Evolutionary conservation across 2,329 filamentous ascomycete species (phyloP), one percentile per base, ranked within the genome.

Genomic region (Fusarium kyushuense): DNA sequence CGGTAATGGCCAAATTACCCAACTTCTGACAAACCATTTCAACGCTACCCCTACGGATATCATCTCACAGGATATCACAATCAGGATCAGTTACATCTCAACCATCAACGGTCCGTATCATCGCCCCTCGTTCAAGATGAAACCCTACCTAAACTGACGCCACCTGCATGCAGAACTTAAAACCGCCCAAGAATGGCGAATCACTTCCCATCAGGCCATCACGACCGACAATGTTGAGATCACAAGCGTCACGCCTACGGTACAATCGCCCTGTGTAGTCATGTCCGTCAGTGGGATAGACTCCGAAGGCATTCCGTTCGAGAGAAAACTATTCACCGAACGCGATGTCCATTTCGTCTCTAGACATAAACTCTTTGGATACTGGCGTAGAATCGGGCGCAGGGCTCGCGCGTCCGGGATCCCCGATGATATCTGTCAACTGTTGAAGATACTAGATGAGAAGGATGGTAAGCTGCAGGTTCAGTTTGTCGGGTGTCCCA

Each of bases 211-310:
- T 9, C 17, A 35, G n/a, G 4, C 33, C 0, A 3, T 35, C 5
- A n/a, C 5, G 9, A n/a, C 17, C 9, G 3, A 1, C 23, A 0
- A 35, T 17, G 17, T 35, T 0, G 33, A 35, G 2, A 35, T 36
- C 0, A 19, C n/a, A 0, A 19, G 9, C 10, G 33, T 36, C 1
- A 36, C 17, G 1, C 5, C 33, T 3, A 19, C 17, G 0, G 33
- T 11, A 0, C 17, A 36, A 3, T 36, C 10, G 2, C 9, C 10
- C 0, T 36, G 10, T 6, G 10, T 36, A 8, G 17, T 36, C 10
- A n/a, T 36, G 10, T 5, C 11, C 17, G 9, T 11, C 17, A 36
- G 10, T 36, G 33, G 17, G 12, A 11, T 36, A 11, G 9, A n/a
- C 33, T 36, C n/a, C 0, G 17, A 36, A 11, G 33, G 17, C 3